A percentile compares a stretch with the other conserved stretches of the same genome.
Evolutionary conservation across 2,329 filamentous ascomycete species (phyloP).

Genomic region (Beauveria pseudobassiana): DNA sequence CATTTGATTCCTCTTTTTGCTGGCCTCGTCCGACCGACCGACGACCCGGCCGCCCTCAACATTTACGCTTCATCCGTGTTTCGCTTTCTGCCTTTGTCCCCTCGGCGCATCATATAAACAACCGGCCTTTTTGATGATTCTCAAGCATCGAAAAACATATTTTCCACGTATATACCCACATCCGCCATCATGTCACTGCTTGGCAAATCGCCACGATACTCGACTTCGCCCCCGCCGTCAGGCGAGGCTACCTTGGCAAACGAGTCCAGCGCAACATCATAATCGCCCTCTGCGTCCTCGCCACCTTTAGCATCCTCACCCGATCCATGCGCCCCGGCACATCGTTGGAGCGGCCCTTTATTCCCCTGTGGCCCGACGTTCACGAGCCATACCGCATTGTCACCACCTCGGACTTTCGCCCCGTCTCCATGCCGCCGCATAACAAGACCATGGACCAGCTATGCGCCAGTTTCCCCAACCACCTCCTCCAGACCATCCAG

Average conservation of each 20-base stretch:
- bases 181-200: neutral
- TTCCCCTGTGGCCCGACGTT: neutral
- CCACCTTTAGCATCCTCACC: neutral
- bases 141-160: too few relatives aligned
- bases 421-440: conserved; percentile 15
- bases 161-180: neutral
- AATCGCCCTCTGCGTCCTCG: neutral
- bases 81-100: too few relatives aligned
- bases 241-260: neutral
- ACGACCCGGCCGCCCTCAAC: neutral
- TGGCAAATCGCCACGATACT: neutral
- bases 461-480: conserved; percentile 21
- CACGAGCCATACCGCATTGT: conserved; percentile 17
- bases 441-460: conserved; percentile 17
- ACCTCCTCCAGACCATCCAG: conserved; percentile 20
- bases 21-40: neutral
- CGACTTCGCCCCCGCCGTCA: neutral
- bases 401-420: conserved; percentile 21
- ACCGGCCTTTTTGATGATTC: too few relatives aligned
- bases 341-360: neutral
- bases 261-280: neutral
- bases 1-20: neutral
- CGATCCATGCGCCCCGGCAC: neutral
- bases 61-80: too few relatives aligned
- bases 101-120: neutral